phyloP scores from a whole-genome alignment of 2,329 filamentous ascomycete species.

The Beauveria medogensis region DNA sequence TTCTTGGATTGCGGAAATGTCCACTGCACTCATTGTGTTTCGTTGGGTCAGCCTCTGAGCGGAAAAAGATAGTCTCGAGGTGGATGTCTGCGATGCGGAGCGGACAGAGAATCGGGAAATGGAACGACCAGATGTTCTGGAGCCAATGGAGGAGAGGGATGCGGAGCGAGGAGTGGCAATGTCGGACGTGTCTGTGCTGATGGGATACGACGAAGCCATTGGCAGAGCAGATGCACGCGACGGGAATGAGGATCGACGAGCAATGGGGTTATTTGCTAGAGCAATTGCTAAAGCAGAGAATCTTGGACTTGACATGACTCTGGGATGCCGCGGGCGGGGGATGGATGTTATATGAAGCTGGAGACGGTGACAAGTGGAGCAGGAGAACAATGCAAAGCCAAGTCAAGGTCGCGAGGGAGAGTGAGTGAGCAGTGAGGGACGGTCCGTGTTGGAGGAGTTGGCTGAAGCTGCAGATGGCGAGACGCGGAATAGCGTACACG shows the following conservation, averaged over 20 bases:
- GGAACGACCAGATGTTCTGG: constrained; percentile 38
- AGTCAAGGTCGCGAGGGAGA: not conserved
- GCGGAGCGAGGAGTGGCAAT: constrained; percentile 47
- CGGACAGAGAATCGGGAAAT: constrained; percentile 36
- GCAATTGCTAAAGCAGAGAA: constrained; percentile 7
- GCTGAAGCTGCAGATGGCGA: not conserved
- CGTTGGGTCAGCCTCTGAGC: constrained; percentile 41
- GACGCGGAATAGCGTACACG: constrained; percentile 1
- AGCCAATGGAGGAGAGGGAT: constrained; percentile 40
- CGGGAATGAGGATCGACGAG: constrained; percentile 10
- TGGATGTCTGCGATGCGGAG: constrained; percentile 42
- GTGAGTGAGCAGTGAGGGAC: not conserved
- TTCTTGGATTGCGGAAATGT: constrained; percentile 49
- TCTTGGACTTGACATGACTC: constrained; percentile 10
- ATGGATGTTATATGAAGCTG: constrained; percentile 8
- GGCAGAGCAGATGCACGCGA: constrained; percentile 10
- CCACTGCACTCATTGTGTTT: constrained; percentile 49
- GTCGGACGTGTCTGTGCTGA: constrained; percentile 40
- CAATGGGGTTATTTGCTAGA: constrained; percentile 13
- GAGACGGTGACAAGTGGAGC: constrained; percentile 5
- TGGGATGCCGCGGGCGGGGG: not conserved
- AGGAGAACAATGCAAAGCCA: not conserved
- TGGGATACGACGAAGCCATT: constrained; percentile 22
- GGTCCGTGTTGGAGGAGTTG: constrained; percentile 7
- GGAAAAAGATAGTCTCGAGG: constrained; percentile 41